phyloP scores from a whole-genome alignment of 495 filamentous ascomycete species.

The Talaromyces nanjingensis region DNA sequence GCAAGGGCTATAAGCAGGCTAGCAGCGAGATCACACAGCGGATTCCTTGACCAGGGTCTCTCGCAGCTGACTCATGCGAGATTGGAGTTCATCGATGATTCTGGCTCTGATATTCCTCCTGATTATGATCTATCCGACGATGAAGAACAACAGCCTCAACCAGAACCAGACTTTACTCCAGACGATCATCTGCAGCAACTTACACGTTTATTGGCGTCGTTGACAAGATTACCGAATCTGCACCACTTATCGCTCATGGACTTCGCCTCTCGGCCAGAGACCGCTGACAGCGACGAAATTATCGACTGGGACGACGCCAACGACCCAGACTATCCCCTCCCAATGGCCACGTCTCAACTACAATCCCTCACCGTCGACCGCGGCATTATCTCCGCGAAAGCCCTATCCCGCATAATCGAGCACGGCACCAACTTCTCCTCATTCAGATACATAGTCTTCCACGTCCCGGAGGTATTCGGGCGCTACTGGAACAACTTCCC shows the following conservation, averaged over 20 bases:
- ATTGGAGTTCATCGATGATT: neutral
- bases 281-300: neutral
- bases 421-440: neutral
- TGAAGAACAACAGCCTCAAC: neutral
- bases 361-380: neutral
- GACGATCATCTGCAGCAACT: neutral
- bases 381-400: neutral
- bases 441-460: neutral
- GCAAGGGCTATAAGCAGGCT: neutral
- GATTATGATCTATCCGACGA: neutral
- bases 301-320: neutral
- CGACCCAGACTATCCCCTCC: neutral
- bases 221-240: neutral
- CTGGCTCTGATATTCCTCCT: neutral
- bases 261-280: neutral
- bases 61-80: neutral
- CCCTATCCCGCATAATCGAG: neutral
- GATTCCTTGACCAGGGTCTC: neutral
- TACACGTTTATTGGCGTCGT: neutral
- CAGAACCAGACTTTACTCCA: neutral
- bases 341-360: neutral
- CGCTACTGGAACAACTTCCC: neutral
- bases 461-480: neutral
- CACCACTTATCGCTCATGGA: neutral
- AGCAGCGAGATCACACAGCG: neutral